phyloP scores from a whole-genome alignment of 1,139 yeast genomes.

The Wickerhamomyces sp. region DNA sequence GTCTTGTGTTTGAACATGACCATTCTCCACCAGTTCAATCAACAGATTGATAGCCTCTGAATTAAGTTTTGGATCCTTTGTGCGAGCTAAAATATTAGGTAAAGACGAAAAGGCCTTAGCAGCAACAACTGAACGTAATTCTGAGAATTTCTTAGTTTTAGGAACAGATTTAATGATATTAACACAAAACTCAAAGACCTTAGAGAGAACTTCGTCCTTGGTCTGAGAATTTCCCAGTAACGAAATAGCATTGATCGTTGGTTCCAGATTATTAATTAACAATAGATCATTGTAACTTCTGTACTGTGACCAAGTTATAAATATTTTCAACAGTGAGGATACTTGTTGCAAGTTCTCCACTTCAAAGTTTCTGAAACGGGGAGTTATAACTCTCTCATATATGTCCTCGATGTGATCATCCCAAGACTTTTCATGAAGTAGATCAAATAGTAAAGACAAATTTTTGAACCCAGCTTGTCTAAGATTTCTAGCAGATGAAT shows the following conservation, averaged over 20 bases:
- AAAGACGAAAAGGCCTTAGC: conserved; percentile 49
- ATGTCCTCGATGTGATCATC: conserved; percentile 44
- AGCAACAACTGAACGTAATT: conserved; percentile 52
- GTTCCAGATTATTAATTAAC: conserved; percentile 50
- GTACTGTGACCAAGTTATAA: conserved; percentile 57
- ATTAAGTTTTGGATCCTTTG: conserved; percentile 46
- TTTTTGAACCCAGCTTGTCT: conserved; percentile 62
- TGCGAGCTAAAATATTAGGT: conserved; percentile 42
- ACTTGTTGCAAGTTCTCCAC: conserved; percentile 79
- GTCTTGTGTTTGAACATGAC: conserved; percentile 53
- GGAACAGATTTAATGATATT: conserved; percentile 39
- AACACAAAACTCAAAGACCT: conserved; percentile 54
- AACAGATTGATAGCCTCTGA: conserved; percentile 49
- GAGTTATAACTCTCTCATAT: conserved; percentile 51
- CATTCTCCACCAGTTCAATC: conserved; percentile 53
- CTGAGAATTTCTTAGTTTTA: conserved; percentile 40
- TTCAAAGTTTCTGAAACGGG: conserved; percentile 65
- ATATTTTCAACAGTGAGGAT: conserved; percentile 69
- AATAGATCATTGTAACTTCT: conserved; percentile 48
- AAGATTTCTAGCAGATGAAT: conserved; percentile 47
- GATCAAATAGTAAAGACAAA: conserved; percentile 45
- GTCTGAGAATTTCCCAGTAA: conserved; percentile 51
- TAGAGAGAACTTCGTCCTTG: conserved; percentile 61
- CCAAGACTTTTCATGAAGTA: conserved; percentile 57
- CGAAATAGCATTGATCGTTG: conserved; percentile 52